Percentiles rank a stretch among this genome's conserved stretches.
These are phyloP conservation scores for Polyporus tsugae DNA, from an alignment of 1,284 basidiomycete species.

Conservation along the genomic window DNA sequence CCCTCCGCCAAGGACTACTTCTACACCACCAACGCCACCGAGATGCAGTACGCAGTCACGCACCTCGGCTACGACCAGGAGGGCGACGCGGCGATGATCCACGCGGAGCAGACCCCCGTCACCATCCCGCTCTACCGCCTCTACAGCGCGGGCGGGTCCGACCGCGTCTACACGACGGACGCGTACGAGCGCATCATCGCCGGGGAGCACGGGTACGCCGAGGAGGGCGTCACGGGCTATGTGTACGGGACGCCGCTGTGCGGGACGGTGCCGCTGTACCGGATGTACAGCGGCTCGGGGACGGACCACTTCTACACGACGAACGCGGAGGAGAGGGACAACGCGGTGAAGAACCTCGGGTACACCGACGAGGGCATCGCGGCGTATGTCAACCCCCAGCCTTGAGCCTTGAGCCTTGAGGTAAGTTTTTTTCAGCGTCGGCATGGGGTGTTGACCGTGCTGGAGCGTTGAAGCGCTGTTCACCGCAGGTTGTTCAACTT, in stretches of 20 bases:
- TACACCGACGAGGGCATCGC: conserved; percentile 16
- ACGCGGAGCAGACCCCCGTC: conserved; percentile 13
- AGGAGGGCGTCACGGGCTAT: conserved; percentile 17
- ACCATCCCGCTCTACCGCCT: conserved; percentile 25
- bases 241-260: conserved; percentile 10
- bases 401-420: neutral
- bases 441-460: neutral
- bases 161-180: conserved; percentile 25
- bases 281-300: conserved; percentile 13
- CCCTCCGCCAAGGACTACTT: conserved; percentile 24
- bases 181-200: conserved; percentile 12
- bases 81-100: conserved; percentile 23
- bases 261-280: conserved; percentile 22
- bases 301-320: conserved; percentile 26
- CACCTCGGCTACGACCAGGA: conserved; percentile 23
- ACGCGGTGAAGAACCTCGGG: conserved; percentile 11
- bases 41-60: conserved; percentile 22
- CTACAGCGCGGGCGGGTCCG: conserved; percentile 7
- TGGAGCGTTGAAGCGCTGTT: neutral
- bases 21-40: conserved; percentile 26
- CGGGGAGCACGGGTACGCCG: neutral
- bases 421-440: neutral
- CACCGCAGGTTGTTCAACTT: neutral
- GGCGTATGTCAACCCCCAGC: conserved; percentile 17
- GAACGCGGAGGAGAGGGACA: conserved; percentile 15